These are phyloP conservation scores for Kwoniella shivajii DNA, from an alignment of 1,284 basidiomycete species.

Conservation along the genomic window DNA sequence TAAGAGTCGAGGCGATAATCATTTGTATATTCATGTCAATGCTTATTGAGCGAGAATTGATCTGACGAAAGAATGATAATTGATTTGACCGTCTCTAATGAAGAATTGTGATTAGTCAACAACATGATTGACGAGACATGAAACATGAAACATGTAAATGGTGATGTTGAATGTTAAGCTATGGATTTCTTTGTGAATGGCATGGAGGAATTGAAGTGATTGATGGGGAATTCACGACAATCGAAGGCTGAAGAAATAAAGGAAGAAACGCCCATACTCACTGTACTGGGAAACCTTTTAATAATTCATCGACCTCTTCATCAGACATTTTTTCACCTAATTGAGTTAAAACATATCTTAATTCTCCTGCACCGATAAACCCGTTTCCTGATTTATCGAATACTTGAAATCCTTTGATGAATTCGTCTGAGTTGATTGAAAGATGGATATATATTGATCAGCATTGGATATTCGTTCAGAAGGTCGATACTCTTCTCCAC, in stretches of 20 bases:
- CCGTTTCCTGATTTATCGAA: slow-evolving; percentile 99
- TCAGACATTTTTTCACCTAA: slow-evolving; percentile 97
- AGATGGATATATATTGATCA: not conserved
- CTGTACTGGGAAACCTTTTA: slow-evolving; percentile 69
- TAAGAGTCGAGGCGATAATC: no score
- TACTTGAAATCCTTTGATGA: slow-evolving; percentile 98
- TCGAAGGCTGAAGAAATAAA: no score
- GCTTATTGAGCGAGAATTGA: slow-evolving; percentile 79
- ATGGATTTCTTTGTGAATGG: no score
- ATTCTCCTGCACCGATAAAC: slow-evolving; percentile 86
- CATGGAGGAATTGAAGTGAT: no score
- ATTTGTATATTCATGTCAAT: not conserved
- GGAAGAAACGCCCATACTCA: slow-evolving; percentile 39
- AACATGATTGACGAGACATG: not conserved
- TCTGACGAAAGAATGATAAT: slow-evolving; percentile 94
- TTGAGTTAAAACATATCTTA: slow-evolving; percentile 93
- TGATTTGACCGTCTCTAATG: slow-evolving; percentile 88
- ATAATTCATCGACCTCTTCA: slow-evolving; percentile 95
- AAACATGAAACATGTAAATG: no score
- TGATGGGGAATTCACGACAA: no score
- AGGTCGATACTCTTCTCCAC: not conserved
- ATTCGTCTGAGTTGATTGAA: slow-evolving; percentile 73
- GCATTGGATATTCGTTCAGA: no score
- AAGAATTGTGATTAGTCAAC: not conserved
- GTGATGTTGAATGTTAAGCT: no score